These are phyloP conservation scores for Onygena corvina DNA, from an alignment of 2,329 filamentous ascomycete species.

Conservation along the genomic window DNA sequence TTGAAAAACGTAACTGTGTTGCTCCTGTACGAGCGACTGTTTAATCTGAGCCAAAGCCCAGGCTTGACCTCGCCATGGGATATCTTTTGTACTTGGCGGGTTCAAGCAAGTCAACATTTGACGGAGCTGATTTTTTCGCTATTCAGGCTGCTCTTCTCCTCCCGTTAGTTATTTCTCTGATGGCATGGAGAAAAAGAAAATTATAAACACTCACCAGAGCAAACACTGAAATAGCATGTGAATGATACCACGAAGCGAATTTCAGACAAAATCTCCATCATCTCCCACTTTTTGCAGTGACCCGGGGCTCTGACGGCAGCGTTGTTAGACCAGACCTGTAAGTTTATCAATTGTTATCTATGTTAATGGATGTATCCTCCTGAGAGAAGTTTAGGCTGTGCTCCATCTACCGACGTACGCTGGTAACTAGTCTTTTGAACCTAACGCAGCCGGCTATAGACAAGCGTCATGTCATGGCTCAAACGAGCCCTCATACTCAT, in stretches of 20 bases:
- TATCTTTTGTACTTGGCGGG: background rate
- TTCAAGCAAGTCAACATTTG: slow-evolving; percentile 1
- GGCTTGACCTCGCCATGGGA: background rate
- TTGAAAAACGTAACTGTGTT: background rate
- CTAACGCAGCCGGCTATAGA: background rate
- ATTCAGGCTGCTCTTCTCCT: background rate
- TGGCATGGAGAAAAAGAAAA: slow-evolving; percentile 3
- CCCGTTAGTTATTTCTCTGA: background rate
- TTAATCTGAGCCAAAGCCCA: background rate
- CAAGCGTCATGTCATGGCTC: slow-evolving; percentile 13
- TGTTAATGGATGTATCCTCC: no score
- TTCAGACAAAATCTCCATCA: background rate
- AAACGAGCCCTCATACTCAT: slow-evolving; percentile 9
- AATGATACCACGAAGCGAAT: background rate
- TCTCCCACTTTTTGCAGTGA: background rate
- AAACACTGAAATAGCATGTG: background rate
- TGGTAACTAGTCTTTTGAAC: no score
- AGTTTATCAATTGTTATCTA: no score
- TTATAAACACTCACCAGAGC: background rate
- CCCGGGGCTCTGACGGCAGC: no score
- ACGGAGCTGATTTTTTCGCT: slow-evolving; percentile 1
- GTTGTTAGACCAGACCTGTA: no score
- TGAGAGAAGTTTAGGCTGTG: no score
- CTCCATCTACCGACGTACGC: no score
- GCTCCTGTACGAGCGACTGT: background rate